Evolutionary conservation across 352 stramenopile species (phyloP), one percentile per base, ranked within the genome.

Genomic region (Globisporangium ultimum): DNA sequence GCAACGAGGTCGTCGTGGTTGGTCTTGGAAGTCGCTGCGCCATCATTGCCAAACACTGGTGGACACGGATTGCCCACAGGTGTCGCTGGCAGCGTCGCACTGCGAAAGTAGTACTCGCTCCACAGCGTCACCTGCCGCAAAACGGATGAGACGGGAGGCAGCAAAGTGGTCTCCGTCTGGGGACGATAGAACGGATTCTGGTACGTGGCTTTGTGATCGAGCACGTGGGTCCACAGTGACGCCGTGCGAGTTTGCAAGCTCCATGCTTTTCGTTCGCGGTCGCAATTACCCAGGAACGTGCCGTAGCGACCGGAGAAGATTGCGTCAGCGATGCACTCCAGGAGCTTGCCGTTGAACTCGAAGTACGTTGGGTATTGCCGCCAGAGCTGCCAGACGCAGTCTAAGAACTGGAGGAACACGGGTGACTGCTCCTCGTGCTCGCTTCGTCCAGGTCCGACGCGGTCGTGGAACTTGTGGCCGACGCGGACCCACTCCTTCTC

Each of bases 331-430:
- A 97, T 74, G 2, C 70, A 58, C 50, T 91, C 67, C 0, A 97
- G 70, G 53, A 97, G 66, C 15, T 66, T 58, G 5, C 72, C 63
- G 38, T 84, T 95, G 62, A 96, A 96, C 58, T 97, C 85, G 60
- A 96, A 96, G 59, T 83, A 76, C 12, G 80, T 91, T 14, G 89
- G 89, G 47, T 85, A 95, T 58, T 93, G 74, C 0, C 76, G 75
- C 51, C 74, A 69, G 1, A 97, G 57, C 56, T 97, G 89, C 81
- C 82, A 95, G 3, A 96, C 76, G 46, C 80, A 93, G 64, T 97
- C 90, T 6, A 97, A 63, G 58, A 97, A 97, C 64, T 97, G 89
- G 14, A 97, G 60, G 43, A 96, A 97, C 42, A 97, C 80, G 0
- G 90, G 90, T 1, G 83, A 84, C 53, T 93, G 80, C 51, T 97